These are phyloP conservation scores for Neopestalotiopsis sp. DNA, from an alignment of 2,329 filamentous ascomycete genomes.

Conservation along the genomic window DNA sequence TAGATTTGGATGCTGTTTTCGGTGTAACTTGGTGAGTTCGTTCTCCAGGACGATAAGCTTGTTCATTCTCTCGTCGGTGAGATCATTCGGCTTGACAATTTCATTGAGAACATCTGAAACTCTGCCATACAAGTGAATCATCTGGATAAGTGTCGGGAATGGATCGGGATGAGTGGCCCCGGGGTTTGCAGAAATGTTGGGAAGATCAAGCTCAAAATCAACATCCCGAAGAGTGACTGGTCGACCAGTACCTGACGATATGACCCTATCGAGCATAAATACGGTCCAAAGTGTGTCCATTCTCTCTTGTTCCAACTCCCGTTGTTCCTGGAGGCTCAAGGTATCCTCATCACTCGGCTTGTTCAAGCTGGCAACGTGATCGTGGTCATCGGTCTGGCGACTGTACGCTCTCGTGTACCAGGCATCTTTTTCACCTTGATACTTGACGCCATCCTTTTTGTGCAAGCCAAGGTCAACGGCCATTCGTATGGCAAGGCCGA, in stretches of 20 bases:
- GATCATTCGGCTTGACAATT: slow-evolving; percentile 74
- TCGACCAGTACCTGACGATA: slow-evolving; percentile 85
- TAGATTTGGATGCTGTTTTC: slow-evolving; percentile 74
- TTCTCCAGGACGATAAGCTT: slow-evolving; percentile 79
- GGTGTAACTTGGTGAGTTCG: slow-evolving; percentile 75
- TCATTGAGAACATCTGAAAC: slow-evolving; percentile 87
- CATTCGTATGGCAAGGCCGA: slow-evolving; percentile 86
- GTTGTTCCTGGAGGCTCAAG: slow-evolving; percentile 57
- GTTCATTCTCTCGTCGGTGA: slow-evolving; percentile 76
- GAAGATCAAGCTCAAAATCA: slow-evolving; percentile 82
- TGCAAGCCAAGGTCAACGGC: slow-evolving; percentile 82
- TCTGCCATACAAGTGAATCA: slow-evolving; percentile 84
- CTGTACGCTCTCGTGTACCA: slow-evolving; percentile 53
- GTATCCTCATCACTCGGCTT: slow-evolving; percentile 49
- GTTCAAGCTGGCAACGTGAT: slow-evolving; percentile 29
- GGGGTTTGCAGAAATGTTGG: slow-evolving; percentile 54
- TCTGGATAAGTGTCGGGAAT: slow-evolving; percentile 80
- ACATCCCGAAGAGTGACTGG: slow-evolving; percentile 84
- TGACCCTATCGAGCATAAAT: slow-evolving; percentile 85
- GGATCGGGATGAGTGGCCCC: slow-evolving; percentile 75
- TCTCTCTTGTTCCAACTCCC: slow-evolving; percentile 77
- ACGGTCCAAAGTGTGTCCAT: slow-evolving; percentile 91
- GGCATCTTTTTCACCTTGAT: slow-evolving; percentile 59
- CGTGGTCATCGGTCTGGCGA: slow-evolving; percentile 37
- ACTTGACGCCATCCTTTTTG: slow-evolving; percentile 76